These are phyloP conservation scores for Fusarium tupiense DNA, from an alignment of 2,329 filamentous ascomycete genomes.

Conservation along the genomic window DNA sequence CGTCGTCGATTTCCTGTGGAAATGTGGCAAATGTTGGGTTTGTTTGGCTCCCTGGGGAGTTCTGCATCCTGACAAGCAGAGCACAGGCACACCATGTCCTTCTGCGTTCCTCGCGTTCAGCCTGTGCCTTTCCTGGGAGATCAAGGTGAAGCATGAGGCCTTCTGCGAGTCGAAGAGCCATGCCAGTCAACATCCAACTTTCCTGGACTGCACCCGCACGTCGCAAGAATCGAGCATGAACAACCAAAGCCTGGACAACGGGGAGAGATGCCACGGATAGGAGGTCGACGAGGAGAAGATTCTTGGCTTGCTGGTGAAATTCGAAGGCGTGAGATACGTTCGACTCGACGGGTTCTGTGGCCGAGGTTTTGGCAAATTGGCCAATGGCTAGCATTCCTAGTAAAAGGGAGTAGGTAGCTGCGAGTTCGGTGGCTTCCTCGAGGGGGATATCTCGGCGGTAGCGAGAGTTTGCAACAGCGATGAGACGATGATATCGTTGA, in stretches of 20 bases:
- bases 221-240: constrained; percentile 40
- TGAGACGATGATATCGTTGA: constrained; percentile 41
- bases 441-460: constrained; percentile 43
- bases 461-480: constrained; percentile 42
- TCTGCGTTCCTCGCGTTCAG: constrained; percentile 36
- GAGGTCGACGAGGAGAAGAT: constrained; percentile 37
- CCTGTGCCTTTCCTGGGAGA: constrained; percentile 32
- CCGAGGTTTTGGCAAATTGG: constrained; percentile 27
- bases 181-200: constrained; percentile 38
- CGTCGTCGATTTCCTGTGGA: constrained; percentile 40
- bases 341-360: constrained; percentile 1
- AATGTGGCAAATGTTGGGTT: constrained; percentile 23
- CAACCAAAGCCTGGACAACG: constrained; percentile 39
- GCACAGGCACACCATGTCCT: constrained; percentile 43
- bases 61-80: constrained; percentile 37
- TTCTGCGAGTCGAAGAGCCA: constrained; percentile 41
- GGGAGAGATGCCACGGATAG: constrained; percentile 33
- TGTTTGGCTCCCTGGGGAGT: constrained; percentile 16
- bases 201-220: constrained; percentile 31
- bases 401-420: constrained; percentile 38
- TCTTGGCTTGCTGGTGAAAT: constrained; percentile 39
- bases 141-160: constrained; percentile 38
- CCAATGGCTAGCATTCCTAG: constrained; percentile 43
- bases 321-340: constrained; percentile 30
- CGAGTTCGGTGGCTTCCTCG: constrained; percentile 41